Percentiles rank a stretch among this genome's conserved stretches.
Evolutionary conservation across 2,329 filamentous ascomycete genomes (phyloP).

Genomic region (Arachnomyces sp.): DNA sequence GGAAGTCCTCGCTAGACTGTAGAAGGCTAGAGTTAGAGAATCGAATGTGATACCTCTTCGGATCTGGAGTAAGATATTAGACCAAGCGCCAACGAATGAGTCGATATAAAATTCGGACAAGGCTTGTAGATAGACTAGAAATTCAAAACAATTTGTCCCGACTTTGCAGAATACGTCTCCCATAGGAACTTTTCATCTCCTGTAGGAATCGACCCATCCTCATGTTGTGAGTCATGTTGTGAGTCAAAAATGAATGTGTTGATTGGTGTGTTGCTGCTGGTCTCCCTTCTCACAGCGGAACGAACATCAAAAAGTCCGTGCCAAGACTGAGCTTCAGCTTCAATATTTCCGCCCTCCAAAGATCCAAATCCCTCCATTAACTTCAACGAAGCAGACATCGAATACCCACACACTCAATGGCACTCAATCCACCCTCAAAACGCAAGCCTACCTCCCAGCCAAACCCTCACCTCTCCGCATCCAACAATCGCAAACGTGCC

Average conservation of each 20-base stretch:
- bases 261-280: too few relatives aligned
- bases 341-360: background rate
- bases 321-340: background rate
- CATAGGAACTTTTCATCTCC: too few relatives aligned
- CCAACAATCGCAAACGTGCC: conserved; percentile 32
- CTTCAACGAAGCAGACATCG: background rate
- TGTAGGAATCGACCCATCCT: too few relatives aligned
- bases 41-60: conserved; percentile 9
- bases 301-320: background rate
- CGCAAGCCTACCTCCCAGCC: conserved; percentile 20
- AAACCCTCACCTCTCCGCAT: conserved; percentile 17
- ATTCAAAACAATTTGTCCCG: too few relatives aligned
- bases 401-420: conserved; percentile 21
- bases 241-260: too few relatives aligned
- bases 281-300: background rate
- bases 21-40: conserved; percentile 14
- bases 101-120: too few relatives aligned
- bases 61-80: background rate
- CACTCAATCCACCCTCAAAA: conserved; percentile 23
- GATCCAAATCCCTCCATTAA: background rate
- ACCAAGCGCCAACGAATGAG: too few relatives aligned
- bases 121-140: background rate
- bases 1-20: conserved; percentile 31
- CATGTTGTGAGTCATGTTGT: too few relatives aligned
- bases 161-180: too few relatives aligned